Base-by-base conservation (phyloP, 2,329 filamentous ascomycete species). In the Trichoderma semiorbis region DNA sequence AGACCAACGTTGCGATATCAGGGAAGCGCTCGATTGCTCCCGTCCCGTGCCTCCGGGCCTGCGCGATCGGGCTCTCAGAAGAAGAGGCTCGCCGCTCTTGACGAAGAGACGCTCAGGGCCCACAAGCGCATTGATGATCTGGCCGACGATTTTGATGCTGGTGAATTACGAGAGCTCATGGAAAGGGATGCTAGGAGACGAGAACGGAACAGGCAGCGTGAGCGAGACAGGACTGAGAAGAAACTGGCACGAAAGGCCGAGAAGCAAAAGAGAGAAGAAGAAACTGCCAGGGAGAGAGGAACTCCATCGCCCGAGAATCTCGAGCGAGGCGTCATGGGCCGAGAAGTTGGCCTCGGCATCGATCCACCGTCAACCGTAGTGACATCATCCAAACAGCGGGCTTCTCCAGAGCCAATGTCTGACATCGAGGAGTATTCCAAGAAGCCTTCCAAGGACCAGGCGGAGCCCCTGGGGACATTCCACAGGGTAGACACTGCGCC, bases 111-210 rank as follows among this genome's bases (percentile, higher is more conserved):
- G 0, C 78, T 90, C 32, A 89, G 86, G 74, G 87, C 87, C 3
- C 88, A 89, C 75, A 90, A 91, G 81, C 82, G 89, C 77, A 81
- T 92, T 79, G 82, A 93, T 82, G 83, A 92, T 81, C 82, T 98
- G 58, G 96, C 94, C 26, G 93, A 98, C 78, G 92, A 93, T 72
- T 85, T 99, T 69, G 93, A 94, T 81, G 92, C 96, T 4, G 89
- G 92, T 67, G 95, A 94, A 76, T 81, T 99, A 50, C 89, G 95
- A 72, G 93, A 97, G 78, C 85, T 98, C 34, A 92, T 99, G 88
- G 96, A 99, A 77, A 87, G 96, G 72, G 96, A 99, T 78, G 87
- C 91, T 75, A 89, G 95, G 77, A 88, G 96, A 71, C 90, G 88
- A 74, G 93, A 97, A 75, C 90, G 90, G 79, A 95, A 93, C 81